These are phyloP conservation scores for Verruconis gallopava DNA, from an alignment of 2,329 filamentous ascomycete genomes.

Conservation along the genomic window DNA sequence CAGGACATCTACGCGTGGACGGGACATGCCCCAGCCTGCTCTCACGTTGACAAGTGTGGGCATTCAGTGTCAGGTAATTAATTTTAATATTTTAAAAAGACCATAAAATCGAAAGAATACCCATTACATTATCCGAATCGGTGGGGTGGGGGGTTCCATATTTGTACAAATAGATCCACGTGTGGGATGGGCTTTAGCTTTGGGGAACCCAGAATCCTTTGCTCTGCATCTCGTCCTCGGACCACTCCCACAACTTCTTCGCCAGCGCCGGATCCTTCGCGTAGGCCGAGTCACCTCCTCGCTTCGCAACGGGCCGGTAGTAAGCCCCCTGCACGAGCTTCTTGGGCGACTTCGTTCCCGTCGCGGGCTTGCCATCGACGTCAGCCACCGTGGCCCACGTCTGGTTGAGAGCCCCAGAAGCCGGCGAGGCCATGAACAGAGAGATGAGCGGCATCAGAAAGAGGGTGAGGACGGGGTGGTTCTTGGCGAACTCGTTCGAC, in stretches of 20 bases:
- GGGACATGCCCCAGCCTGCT: too few relatives aligned
- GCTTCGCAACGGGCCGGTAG: conserved; percentile 1
- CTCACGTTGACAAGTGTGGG: too few relatives aligned
- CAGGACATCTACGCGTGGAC: too few relatives aligned
- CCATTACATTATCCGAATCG: too few relatives aligned
- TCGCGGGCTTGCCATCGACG: neutral
- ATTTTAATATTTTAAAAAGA: too few relatives aligned
- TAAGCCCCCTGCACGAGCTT: neutral
- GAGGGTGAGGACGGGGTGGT: neutral
- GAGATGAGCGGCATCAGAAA: neutral
- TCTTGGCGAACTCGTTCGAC: neutral
- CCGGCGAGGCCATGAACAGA: neutral
- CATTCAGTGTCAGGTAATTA: too few relatives aligned
- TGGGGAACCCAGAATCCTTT: neutral
- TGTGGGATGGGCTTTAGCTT: too few relatives aligned
- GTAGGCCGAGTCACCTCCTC: neutral
- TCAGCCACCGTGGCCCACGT: conserved; percentile 3
- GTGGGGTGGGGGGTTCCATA: too few relatives aligned
- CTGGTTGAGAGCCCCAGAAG: conserved; percentile 5
- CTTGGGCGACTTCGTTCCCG: neutral
- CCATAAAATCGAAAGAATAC: too few relatives aligned
- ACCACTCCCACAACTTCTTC: conserved; percentile 11
- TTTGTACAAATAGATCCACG: too few relatives aligned
- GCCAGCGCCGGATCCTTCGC: conserved; percentile 6
- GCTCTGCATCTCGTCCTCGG: conserved; percentile 8